phyloP scores from a whole-genome alignment of 345 rosid genomes.

The Lumnitzera racemosa region DNA sequence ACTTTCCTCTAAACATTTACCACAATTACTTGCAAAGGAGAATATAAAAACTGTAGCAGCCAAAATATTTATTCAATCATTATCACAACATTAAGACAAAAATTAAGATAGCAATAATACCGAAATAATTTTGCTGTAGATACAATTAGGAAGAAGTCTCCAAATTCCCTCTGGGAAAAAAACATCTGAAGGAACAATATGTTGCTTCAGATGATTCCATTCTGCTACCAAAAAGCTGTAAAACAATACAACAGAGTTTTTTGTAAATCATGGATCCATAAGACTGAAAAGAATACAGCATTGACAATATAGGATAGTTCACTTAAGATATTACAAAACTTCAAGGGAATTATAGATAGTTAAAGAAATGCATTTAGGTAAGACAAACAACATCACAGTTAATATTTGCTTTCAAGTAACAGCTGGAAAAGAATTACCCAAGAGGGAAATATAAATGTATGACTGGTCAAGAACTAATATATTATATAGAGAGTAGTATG shows the following conservation, averaged over 20 bases:
- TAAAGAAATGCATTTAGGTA: too few relatives aligned
- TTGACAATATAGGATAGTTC: not conserved
- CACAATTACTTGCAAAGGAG: too few relatives aligned
- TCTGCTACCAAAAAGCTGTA: constrained; percentile 69
- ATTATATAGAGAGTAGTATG: too few relatives aligned
- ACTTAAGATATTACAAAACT: not conserved
- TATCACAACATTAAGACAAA: constrained; percentile 1
- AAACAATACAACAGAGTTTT: not conserved
- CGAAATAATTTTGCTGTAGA: constrained; percentile 39
- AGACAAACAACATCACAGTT: too few relatives aligned
- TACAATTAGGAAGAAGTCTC: constrained; percentile 51
- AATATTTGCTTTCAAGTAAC: too few relatives aligned
- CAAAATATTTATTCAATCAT: not conserved
- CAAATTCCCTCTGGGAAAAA: constrained; percentile 55
- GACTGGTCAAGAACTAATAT: too few relatives aligned
- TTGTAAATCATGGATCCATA: not conserved
- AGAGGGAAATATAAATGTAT: too few relatives aligned
- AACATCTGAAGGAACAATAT: constrained; percentile 37
- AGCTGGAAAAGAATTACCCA: too few relatives aligned
- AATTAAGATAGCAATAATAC: constrained; percentile 19
- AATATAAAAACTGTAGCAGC: too few relatives aligned
- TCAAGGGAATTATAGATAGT: too few relatives aligned
- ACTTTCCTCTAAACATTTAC: too few relatives aligned
- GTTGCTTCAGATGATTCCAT: constrained; percentile 61
- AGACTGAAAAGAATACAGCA: not conserved